Percentiles rank a stretch among this genome's conserved stretches.
phyloP scores from a whole-genome alignment of 257 asterid species.

The Mitragyna speciosa region DNA sequence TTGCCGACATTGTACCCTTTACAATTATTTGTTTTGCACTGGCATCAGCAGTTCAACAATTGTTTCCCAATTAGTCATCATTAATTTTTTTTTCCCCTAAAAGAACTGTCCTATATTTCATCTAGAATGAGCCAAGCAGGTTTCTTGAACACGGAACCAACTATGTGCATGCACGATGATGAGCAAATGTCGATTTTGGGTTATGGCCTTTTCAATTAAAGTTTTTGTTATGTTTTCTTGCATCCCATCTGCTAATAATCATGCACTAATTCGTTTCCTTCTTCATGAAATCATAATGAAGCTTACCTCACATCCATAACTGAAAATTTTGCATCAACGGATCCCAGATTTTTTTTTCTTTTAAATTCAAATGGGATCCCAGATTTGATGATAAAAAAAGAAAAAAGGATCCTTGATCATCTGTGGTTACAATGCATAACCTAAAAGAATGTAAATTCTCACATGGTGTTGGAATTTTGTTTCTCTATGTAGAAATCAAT shows the following conservation, averaged over 20 bases:
- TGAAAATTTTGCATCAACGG: no score
- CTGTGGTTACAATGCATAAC: no score
- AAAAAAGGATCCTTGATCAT: no score
- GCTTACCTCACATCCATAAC: no score
- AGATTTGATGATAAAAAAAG: no score
- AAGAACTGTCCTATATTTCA: neutral
- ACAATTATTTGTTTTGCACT: no score
- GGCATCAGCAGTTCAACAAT: neutral
- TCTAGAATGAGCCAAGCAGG: neutral
- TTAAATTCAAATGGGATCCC: no score
- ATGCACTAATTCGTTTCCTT: neutral
- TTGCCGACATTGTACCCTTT: no score
- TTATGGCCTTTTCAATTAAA: neutral
- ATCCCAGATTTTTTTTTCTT: no score
- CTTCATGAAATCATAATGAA: neutral
- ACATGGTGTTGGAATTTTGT: neutral
- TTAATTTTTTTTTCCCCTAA: neutral
- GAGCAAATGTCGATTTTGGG: no score
- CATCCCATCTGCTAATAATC: neutral
- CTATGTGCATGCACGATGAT: neutral
- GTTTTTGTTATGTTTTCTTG: neutral
- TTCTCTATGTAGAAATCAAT: neutral
- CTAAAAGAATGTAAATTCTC: no score
- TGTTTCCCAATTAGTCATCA: neutral
- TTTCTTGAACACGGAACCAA: neutral